A percentile compares a stretch with the other conserved stretches of the same genome.
These are phyloP conservation scores for Colletotrichum orchidophilum DNA, from an alignment of 2,329 filamentous ascomycete species.

Conservation along the genomic window DNA sequence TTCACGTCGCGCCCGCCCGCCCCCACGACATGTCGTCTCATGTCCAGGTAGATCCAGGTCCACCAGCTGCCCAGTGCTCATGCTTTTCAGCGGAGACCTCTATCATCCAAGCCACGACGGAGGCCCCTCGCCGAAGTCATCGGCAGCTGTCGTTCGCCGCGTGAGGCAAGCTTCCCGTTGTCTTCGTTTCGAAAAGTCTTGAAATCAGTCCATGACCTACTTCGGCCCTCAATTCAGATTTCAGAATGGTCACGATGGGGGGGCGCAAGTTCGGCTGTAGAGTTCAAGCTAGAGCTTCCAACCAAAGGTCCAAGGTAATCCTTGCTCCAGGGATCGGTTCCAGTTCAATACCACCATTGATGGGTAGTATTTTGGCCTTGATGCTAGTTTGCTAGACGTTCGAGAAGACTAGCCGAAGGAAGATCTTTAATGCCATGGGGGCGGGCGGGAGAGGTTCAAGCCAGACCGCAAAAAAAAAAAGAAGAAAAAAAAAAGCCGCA, in stretches of 20 bases:
- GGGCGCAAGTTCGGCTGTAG: not conserved
- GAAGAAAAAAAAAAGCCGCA: not conserved
- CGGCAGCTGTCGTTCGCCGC: not conserved
- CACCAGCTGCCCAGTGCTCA: slow-evolving; percentile 20
- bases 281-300: not conserved
- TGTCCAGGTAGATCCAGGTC: slow-evolving; percentile 19
- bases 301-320: not conserved
- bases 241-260: not conserved
- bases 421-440: slow-evolving; percentile 2
- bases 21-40: slow-evolving; percentile 20
- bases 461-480: not conserved
- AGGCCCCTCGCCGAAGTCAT: not conserved
- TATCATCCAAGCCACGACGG: not conserved
- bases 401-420: slow-evolving; percentile 11
- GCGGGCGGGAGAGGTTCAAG: not conserved
- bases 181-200: slow-evolving; percentile 25
- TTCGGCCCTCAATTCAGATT: not conserved
- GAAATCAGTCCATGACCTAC: not conserved
- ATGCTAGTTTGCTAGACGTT: not conserved
- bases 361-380: not conserved
- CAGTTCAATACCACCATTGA: not conserved
- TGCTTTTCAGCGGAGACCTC: slow-evolving; percentile 9
- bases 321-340: not conserved
- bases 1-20: not conserved
- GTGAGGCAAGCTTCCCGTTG: not conserved